phyloP scores from a whole-genome alignment of 2,329 filamentous ascomycete genomes.

The Alternaria atra region DNA sequence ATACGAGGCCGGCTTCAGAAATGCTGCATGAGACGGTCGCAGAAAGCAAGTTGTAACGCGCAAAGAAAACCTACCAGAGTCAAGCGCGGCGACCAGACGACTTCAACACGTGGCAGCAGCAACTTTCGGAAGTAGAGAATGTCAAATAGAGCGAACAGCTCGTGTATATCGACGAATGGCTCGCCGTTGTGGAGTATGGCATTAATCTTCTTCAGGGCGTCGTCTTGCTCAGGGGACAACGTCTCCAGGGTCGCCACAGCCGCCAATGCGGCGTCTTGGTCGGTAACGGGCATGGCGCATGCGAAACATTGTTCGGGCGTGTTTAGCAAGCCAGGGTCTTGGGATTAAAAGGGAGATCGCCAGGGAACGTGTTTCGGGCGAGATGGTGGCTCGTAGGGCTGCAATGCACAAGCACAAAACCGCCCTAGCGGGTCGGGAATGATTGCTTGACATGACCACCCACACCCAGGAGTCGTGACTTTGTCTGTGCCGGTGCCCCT shows the following conservation, averaged over 20 bases:
- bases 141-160: slow-evolving; percentile 54
- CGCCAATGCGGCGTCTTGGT: slow-evolving; percentile 53
- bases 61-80: slow-evolving; percentile 43
- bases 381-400: slow-evolving; percentile 12
- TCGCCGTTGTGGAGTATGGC: slow-evolving; percentile 49
- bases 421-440: slow-evolving; percentile 14
- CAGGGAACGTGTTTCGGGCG: background rate
- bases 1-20: slow-evolving; percentile 14
- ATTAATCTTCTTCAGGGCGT: slow-evolving; percentile 47
- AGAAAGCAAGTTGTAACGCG: slow-evolving; percentile 17
- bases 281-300: slow-evolving; percentile 51
- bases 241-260: slow-evolving; percentile 50
- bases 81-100: slow-evolving; percentile 55
- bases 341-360: slow-evolving; percentile 4
- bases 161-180: slow-evolving; percentile 54
- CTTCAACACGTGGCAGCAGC: slow-evolving; percentile 52
- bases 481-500: slow-evolving; percentile 35
- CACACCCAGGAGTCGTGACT: slow-evolving; percentile 31
- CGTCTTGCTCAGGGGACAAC: slow-evolving; percentile 46
- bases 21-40: slow-evolving; percentile 10
- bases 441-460: slow-evolving; percentile 15
- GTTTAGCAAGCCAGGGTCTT: slow-evolving; percentile 15
- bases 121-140: slow-evolving; percentile 55
- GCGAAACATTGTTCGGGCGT: slow-evolving; percentile 16
- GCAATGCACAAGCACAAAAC: slow-evolving; percentile 7